Evolutionary conservation across 1,284 basidiomycete species (phyloP), one percentile per base, ranked within the genome.

Genomic region (Chiua sp.): DNA sequence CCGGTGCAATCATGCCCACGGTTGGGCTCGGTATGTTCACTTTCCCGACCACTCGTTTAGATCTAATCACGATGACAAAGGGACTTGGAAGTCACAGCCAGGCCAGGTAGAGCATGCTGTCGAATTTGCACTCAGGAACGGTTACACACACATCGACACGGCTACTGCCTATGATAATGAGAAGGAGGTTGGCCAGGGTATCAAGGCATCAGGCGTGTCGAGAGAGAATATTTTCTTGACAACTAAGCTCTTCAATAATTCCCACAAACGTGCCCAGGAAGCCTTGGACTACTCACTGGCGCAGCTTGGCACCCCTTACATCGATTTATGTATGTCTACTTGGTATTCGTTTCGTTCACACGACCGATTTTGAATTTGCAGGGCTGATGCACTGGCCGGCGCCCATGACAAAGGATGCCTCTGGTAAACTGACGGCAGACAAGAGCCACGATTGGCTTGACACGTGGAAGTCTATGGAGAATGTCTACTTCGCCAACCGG

Each of bases 381-480:
- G 86, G 85, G 86, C 81, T 96, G 59, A 88, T 94, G 87, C 92
- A 94, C 79, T 93, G 87, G 88, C 86, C 85, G 47, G 86, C 85
- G 35, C 84, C 86, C 51, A 85, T 88, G 86, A 81, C 75, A 35
- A 63, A 70, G 61, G 81, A 79, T 59, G 73, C 77, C 13, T 57
- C 55, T 30, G 55, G 44, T 12, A 39, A 12, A 39, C 28, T 59
- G 49, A 79, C 79, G 61, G 76, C 86, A 28, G 83, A 84, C 67
- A 85, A 79, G 72, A 73, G 78, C 68, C 67, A 80, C 61, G 83
- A 87, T 72, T 90, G 87, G 87, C 76, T 87, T 53, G 81, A 93
- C 67, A 91, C 92, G 13, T 96, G 94, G 94, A 86, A 83, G 63
- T 77, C 82, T 61, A 91, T 93, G 86, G 90, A 92, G 75, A 82